Base-by-base conservation (phyloP, 2,329 filamentous ascomycete genomes). In the Bipolaris gigantea region DNA sequence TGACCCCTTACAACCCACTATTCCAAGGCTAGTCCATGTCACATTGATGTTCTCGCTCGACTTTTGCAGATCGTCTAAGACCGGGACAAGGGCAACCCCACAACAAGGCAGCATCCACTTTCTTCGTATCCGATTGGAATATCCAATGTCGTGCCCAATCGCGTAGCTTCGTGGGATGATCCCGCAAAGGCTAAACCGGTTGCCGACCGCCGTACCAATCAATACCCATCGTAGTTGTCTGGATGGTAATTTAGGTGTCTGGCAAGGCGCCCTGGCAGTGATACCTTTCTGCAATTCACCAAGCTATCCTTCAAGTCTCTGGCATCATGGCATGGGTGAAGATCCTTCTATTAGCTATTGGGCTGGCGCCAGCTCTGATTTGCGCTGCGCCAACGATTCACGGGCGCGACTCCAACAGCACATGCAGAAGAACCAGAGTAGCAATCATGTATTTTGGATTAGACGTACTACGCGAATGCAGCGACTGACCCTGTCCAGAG, bases 361-460 rank as follows among this genome's bases (percentile, higher is more conserved):
- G 56, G 21, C 43, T 61, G 16, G 48, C 43, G 35, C 36, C 50
- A 27, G 33, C 48, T n/a, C 32, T 54, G 5, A 47, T 38, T n/a
- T 32, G 52, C 33, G 65, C 67, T 35, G 63, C 59, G 9, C 62
- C 63, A 2, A 41, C 58, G 7, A 32, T 61, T 18, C 43, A 55
- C 10, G 36, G 53, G 16, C 59, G 58, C 13, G 49, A 49, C 19
- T 21, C 45, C 21, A 63, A 67, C 45, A 68, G 57, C 39, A 68
- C 66, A 35, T 74, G 71, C 53, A 59, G 56, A 23, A 69, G 53
- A 44, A 74, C 72, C 5, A 69, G 56, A 5, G 71, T 74, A 32
- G 72, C 66, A 0, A 65, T 74, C 11, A 56, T 74, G 64, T 72
- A 49, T 36, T 63, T 63, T 21, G 9, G 0, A 18, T 1, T n/a